Evolutionary conservation across 352 stramenopile genomes (phyloP).

Genomic region (Phytopythium montanum): DNA sequence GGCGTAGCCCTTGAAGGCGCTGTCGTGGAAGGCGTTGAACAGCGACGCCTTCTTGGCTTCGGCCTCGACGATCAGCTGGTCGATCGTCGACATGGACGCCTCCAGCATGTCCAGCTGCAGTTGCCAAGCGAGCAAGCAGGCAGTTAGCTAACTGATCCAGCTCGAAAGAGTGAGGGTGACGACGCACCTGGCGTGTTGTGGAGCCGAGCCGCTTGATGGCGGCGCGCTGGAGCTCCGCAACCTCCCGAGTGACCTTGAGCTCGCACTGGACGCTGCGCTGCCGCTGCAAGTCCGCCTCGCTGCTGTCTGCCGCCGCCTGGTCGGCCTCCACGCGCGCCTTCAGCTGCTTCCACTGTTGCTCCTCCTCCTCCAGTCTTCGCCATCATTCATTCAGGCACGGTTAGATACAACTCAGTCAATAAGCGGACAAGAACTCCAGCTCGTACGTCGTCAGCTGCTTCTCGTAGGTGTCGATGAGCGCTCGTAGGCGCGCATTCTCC

Average conservation of each 20-base stretch:
- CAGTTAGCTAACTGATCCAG: too few species aligned
- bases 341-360: constrained; percentile 48
- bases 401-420: not conserved
- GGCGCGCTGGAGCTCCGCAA: constrained; percentile 43
- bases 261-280: constrained; percentile 25
- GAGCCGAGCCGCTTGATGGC: constrained; percentile 38
- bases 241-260: constrained; percentile 38
- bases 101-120: constrained; percentile 49
- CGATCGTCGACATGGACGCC: constrained; percentile 59
- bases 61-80: constrained; percentile 58
- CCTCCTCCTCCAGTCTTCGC: constrained; percentile 41
- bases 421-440: not conserved
- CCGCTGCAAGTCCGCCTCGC: not conserved
- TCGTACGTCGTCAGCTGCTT: constrained; percentile 35
- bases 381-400: constrained; percentile 5
- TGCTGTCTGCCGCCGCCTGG: constrained; percentile 1
- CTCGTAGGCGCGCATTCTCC: constrained; percentile 56
- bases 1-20: constrained; percentile 73
- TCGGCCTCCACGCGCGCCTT: constrained; percentile 30
- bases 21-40: constrained; percentile 71
- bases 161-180: not conserved
- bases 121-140: not conserved
- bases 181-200: constrained; percentile 37
- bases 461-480: constrained; percentile 44
- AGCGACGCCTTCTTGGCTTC: constrained; percentile 67